These are phyloP conservation scores for Malus hybrid DNA, from an alignment of 331 rosid genomes.

Conservation along the genomic window DNA sequence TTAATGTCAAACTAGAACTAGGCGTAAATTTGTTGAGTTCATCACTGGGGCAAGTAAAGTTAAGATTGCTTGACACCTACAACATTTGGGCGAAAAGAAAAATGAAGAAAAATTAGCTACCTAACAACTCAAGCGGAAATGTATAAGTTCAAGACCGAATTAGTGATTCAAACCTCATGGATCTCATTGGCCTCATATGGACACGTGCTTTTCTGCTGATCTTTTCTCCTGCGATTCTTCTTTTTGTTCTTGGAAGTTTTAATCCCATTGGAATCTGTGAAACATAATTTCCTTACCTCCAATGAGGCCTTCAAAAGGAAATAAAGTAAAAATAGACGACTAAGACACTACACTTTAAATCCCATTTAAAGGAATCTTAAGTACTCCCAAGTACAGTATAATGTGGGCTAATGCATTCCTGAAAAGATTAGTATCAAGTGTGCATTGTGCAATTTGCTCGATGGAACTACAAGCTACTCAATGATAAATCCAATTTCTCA, in stretches of 20 bases:
- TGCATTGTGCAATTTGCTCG: too few relatives aligned
- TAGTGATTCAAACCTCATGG: constrained; percentile 38
- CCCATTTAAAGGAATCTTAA: not conserved
- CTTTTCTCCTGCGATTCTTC: constrained; percentile 73
- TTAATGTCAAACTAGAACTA: constrained; percentile 44
- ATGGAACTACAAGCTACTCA: too few relatives aligned
- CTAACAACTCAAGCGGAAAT: not conserved
- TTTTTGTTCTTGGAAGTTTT: constrained; percentile 62
- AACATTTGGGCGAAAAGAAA: not conserved
- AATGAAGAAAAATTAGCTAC: not conserved
- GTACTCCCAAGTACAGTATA: not conserved
- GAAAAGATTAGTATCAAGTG: too few relatives aligned
- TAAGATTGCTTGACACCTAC: not conserved
- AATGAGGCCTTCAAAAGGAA: constrained; percentile 18
- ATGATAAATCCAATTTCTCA: too few relatives aligned
- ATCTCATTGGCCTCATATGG: constrained; percentile 31
- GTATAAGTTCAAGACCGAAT: not conserved
- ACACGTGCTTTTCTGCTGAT: constrained; percentile 44
- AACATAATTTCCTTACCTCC: constrained; percentile 18
- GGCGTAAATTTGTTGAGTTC: constrained; percentile 29
- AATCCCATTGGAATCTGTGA: constrained; percentile 56
- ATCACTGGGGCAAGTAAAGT: constrained; percentile 12
- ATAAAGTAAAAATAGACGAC: constrained; percentile 10
- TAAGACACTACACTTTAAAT: constrained; percentile 15
- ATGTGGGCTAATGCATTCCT: not conserved